These are phyloP conservation scores for Chalciporus sp. DNA, from an alignment of 1,284 basidiomycete genomes.

Conservation along the genomic window DNA sequence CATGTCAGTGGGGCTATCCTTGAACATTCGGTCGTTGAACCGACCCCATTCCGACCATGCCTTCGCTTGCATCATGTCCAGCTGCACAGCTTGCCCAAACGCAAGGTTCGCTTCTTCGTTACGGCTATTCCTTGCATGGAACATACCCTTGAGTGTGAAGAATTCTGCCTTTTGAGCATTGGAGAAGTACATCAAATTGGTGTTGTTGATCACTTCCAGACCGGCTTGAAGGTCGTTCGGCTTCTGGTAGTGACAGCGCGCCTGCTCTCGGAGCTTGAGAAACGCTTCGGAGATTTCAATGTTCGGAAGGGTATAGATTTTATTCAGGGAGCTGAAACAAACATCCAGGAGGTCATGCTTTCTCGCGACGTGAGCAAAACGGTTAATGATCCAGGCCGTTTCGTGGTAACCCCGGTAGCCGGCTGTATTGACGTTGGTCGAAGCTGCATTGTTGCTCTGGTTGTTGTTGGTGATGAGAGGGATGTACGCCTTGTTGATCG, in stretches of 20 bases:
- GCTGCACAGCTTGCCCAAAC: constrained; percentile 94
- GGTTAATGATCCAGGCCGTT: constrained; percentile 99
- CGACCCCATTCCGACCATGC: constrained; percentile 99
- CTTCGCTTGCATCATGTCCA: constrained; percentile 94
- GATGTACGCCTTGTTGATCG: constrained; percentile 97
- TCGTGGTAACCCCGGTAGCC: constrained; percentile 99
- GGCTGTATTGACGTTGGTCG: constrained; percentile 77
- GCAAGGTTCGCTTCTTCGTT: constrained; percentile 92
- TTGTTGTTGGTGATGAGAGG: constrained; percentile 74
- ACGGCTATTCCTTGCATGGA: constrained; percentile 87
- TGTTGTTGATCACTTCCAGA: constrained; percentile 98
- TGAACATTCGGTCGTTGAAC: constrained; percentile 93
- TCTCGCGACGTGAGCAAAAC: constrained; percentile 98
- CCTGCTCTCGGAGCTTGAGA: constrained; percentile 97
- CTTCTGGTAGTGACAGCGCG: constrained; percentile 98
- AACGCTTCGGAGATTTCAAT: constrained; percentile 99
- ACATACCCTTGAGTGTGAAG: constrained; percentile 99
- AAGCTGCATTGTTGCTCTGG: constrained; percentile 49
- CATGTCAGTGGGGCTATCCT: constrained; percentile 77
- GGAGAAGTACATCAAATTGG: constrained; percentile 98
- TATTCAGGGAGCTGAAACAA: constrained; percentile 93
- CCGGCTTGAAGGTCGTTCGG: constrained; percentile 93
- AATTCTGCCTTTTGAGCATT: constrained; percentile 96
- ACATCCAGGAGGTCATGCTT: constrained; percentile 97
- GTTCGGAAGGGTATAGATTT: constrained; percentile 98